Evolutionary conservation across 148 eudicot genomes (phyloP).

Genomic region (Persicaria maculosa): DNA sequence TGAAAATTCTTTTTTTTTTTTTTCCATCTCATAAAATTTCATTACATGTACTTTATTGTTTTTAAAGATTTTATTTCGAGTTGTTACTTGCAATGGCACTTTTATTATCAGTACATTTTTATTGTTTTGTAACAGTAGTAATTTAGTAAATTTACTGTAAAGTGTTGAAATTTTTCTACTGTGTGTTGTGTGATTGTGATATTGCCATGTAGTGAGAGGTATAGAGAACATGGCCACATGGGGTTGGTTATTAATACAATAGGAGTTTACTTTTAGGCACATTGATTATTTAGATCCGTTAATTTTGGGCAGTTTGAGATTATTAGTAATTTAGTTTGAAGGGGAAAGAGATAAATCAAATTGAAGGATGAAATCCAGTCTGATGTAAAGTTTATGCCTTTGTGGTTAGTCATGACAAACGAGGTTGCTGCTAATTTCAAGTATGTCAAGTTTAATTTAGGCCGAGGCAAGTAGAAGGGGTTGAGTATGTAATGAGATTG

Average conservation of each 20-base stretch:
- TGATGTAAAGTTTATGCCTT: no score
- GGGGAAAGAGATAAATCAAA: not conserved
- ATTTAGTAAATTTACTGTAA: not conserved
- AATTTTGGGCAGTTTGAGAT: not conserved
- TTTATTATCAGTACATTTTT: no score
- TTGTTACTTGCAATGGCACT: no score
- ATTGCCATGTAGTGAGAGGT: not conserved
- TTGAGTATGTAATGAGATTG: no score
- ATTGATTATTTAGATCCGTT: not conserved
- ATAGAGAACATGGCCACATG: constrained; percentile 1
- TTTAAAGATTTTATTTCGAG: no score
- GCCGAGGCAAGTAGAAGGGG: no score
- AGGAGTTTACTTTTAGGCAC: not conserved
- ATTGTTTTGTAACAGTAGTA: not conserved
- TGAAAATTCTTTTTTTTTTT: not conserved
- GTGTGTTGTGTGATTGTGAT: not conserved
- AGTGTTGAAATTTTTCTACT: not conserved
- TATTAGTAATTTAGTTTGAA: not conserved
- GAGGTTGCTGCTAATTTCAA: no score
- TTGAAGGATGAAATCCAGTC: no score
- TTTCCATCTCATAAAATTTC: not conserved
- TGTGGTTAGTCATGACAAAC: no score
- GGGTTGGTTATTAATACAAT: not conserved
- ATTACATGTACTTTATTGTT: no score
- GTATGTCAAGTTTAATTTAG: no score